A percentile compares a stretch with the other conserved stretches of the same genome.
These are phyloP conservation scores for Linderina pennispora DNA, from an alignment of 192 early-diverging fungal genomes.

Conservation along the genomic window DNA sequence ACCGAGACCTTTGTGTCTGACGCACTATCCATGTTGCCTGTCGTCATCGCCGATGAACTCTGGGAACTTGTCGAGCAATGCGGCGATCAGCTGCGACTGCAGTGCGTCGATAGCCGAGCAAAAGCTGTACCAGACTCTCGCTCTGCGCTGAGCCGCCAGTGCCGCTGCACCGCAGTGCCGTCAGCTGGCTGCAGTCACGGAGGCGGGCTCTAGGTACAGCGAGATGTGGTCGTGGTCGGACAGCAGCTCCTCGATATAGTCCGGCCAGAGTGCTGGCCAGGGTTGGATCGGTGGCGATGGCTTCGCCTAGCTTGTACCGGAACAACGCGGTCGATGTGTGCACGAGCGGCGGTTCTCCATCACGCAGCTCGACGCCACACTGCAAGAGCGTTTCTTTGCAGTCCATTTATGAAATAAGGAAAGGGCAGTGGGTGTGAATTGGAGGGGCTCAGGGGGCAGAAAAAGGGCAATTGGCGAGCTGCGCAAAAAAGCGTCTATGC, in stretches of 20 bases:
- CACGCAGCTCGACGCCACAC: conserved; percentile 20
- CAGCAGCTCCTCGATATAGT: conserved; percentile 24
- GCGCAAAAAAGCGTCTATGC: no score
- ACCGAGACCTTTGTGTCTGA: conserved; percentile 46
- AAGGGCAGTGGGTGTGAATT: no score
- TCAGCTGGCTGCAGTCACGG: not conserved
- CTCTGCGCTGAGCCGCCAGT: not conserved
- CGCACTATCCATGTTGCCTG: conserved; percentile 5
- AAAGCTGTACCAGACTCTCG: conserved; percentile 56
- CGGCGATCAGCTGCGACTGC: conserved; percentile 49
- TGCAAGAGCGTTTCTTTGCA: conserved; percentile 6
- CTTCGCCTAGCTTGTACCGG: conserved; percentile 19
- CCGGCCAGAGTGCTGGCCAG: conserved; percentile 1
- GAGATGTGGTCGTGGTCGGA: conserved; percentile 20
- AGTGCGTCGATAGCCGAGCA: conserved; percentile 56
- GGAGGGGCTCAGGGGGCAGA: no score
- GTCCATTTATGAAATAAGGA: not conserved
- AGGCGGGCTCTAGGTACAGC: conserved; percentile 21
- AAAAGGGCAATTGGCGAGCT: no score
- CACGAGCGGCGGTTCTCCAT: conserved; percentile 3
- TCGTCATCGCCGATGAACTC: conserved; percentile 52
- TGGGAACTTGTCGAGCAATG: conserved; percentile 55
- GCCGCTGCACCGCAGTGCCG: not conserved
- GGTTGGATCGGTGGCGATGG: conserved; percentile 1
- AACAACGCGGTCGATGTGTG: conserved; percentile 28